A percentile compares a stretch with the other conserved stretches of the same genome.
phyloP scores from a whole-genome alignment of 495 filamentous ascomycete species.

The Penicillium arizonense region DNA sequence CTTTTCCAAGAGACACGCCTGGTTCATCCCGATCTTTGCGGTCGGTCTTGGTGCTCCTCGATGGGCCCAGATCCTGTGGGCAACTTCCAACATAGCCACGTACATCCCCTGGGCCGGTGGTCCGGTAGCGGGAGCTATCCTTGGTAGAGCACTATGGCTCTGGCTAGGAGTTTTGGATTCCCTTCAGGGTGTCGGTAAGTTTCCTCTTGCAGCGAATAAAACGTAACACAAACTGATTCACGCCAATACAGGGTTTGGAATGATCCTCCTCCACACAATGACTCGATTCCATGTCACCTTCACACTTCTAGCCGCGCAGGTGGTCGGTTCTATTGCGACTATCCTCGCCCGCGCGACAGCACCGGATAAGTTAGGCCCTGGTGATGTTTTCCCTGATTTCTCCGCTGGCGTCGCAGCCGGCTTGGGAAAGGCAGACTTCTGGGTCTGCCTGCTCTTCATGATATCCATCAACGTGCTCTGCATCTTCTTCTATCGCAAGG shows the following conservation, averaged over 20 bases:
- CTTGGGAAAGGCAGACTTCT: conserved; percentile 51
- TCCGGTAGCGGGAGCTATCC: conserved; percentile 39
- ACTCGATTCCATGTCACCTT: conserved; percentile 59
- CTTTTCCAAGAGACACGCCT: conserved; percentile 45
- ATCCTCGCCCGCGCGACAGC: conserved; percentile 34
- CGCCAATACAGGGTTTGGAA: conserved; percentile 61
- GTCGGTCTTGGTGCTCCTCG: conserved; percentile 48
- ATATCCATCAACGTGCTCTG: conserved; percentile 58
- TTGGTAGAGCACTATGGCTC: conserved; percentile 46
- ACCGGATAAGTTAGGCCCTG: conserved; percentile 57
- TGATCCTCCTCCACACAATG: conserved; percentile 62
- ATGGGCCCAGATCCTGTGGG: conserved; percentile 52
- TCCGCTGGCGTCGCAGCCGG: conserved; percentile 40
- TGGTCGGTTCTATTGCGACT: conserved; percentile 54
- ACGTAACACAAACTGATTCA: conserved; percentile 47
- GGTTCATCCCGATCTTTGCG: conserved; percentile 53
- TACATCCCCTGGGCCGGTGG: conserved; percentile 49
- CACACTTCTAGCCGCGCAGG: conserved; percentile 54
- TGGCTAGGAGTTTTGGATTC: conserved; percentile 50
- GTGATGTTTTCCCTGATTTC: conserved; percentile 63
- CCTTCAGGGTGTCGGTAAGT: conserved; percentile 39
- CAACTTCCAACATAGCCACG: conserved; percentile 42
- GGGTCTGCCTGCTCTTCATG: conserved; percentile 54
- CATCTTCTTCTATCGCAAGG: conserved; percentile 39
- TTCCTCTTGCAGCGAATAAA: not conserved